Evolutionary conservation across 768 basidiomycete species (phyloP).

Genomic region (Baorangia bicolor): DNA sequence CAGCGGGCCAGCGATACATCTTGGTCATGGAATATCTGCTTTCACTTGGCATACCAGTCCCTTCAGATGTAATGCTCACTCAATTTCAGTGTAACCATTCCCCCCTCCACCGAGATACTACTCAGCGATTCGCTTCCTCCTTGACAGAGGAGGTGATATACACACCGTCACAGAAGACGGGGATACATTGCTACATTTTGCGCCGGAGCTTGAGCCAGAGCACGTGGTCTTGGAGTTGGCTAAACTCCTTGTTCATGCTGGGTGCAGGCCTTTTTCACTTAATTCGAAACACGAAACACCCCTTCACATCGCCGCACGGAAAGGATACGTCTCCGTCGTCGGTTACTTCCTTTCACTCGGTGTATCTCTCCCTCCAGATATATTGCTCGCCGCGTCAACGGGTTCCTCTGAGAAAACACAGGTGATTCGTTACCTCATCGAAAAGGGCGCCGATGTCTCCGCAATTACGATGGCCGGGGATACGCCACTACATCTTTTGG

Average conservation of each 20-base stretch:
- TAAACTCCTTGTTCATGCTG: background rate
- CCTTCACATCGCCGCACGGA: background rate
- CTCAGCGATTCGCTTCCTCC: background rate
- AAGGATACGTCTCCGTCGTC: background rate
- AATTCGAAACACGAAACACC: background rate
- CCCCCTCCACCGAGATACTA: background rate
- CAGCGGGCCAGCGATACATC: background rate
- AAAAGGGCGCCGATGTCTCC: background rate
- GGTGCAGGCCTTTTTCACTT: background rate
- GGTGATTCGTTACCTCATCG: background rate
- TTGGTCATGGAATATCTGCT: background rate
- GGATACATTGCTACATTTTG: background rate
- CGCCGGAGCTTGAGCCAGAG: fast-evolving
- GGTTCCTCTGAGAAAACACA: fast-evolving
- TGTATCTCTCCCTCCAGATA: background rate
- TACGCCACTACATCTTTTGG: background rate
- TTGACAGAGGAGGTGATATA: background rate
- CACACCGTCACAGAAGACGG: background rate
- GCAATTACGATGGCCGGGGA: background rate
- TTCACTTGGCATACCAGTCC: background rate
- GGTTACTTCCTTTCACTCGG: background rate
- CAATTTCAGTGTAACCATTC: background rate
- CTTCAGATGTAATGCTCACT: background rate
- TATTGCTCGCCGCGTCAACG: background rate
- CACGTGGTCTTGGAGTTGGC: background rate